These are phyloP conservation scores for Fermentozyma sake DNA, from an alignment of 1,139 yeast genomes.

Conservation along the genomic window DNA sequence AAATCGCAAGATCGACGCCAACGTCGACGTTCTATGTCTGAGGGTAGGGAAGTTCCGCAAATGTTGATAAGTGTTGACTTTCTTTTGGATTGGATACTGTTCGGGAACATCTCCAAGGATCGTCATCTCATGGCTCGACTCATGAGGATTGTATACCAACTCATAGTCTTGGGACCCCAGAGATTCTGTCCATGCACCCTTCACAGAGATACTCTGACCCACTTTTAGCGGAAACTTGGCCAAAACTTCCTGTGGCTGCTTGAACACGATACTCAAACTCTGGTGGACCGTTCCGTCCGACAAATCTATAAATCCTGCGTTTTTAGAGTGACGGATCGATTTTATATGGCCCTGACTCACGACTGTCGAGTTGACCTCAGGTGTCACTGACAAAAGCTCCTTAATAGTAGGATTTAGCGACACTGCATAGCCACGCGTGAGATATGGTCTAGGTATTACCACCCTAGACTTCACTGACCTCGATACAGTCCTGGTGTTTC, in stretches of 20 bases:
- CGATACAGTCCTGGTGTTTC: no score
- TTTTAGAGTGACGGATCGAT: constrained; percentile 67
- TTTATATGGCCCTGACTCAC: constrained; percentile 66
- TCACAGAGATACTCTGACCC: constrained; percentile 38
- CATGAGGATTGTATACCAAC: constrained; percentile 21
- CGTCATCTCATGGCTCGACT: constrained; percentile 17
- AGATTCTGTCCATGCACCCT: constrained; percentile 31
- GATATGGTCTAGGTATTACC: no score
- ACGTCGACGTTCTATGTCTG: constrained; percentile 67
- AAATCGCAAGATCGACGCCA: constrained; percentile 64
- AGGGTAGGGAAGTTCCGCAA: constrained; percentile 70
- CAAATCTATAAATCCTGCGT: constrained; percentile 73
- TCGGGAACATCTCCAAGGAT: constrained; percentile 54
- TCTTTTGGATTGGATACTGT: constrained; percentile 80
- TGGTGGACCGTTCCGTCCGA: constrained; percentile 66
- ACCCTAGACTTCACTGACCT: no score
- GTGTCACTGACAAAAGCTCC: constrained; percentile 29
- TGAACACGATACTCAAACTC: constrained; percentile 56
- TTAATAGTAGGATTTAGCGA: constrained; percentile 25
- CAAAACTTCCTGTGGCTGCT: constrained; percentile 32
- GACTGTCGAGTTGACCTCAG: constrained; percentile 16
- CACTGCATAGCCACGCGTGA: no score
- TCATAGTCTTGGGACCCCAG: constrained; percentile 32
- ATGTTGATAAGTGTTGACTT: constrained; percentile 60
- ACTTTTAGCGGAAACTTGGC: constrained; percentile 43